Percentiles rank a stretch among this genome's conserved stretches.
Evolutionary conservation across 306 rosid species (phyloP).

Genomic region (Cucurbita ficifolia): DNA sequence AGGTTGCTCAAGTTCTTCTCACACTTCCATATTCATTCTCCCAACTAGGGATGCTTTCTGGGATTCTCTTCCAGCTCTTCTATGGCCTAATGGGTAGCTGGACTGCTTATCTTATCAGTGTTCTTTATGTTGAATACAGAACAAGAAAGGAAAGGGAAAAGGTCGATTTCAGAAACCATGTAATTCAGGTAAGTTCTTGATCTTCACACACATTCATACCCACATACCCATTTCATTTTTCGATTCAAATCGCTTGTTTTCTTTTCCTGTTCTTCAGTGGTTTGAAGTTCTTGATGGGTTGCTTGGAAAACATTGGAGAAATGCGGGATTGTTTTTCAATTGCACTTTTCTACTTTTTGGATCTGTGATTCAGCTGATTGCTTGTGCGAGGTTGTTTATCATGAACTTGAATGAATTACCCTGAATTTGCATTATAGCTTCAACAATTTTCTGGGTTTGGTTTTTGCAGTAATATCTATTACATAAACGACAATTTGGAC

Average conservation of each 20-base stretch:
- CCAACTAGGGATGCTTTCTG: constrained; percentile 87
- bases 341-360: constrained; percentile 97
- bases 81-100: constrained; percentile 96
- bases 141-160: constrained; percentile 94
- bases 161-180: constrained; percentile 89
- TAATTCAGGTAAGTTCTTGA: constrained; percentile 50
- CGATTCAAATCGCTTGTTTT: not conserved
- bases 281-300: constrained; percentile 98
- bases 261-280: constrained; percentile 41
- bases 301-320: constrained; percentile 89
- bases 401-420: not conserved
- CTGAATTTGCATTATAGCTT: not conserved
- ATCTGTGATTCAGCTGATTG: constrained; percentile 92
- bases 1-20: constrained; percentile 97
- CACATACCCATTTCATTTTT: not conserved
- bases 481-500: constrained; percentile 95
- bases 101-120: constrained; percentile 93
- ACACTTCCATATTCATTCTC: constrained; percentile 96
- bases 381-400: constrained; percentile 72
- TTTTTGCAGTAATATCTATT: constrained; percentile 70
- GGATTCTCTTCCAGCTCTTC: constrained; percentile 80
- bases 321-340: constrained; percentile 78
- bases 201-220: not conserved
- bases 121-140: constrained; percentile 88
- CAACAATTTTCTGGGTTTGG: not conserved